Conservation (phyloP, 1,284 basidiomycete species). For the Pyrrhoderma noxium region DNA sequence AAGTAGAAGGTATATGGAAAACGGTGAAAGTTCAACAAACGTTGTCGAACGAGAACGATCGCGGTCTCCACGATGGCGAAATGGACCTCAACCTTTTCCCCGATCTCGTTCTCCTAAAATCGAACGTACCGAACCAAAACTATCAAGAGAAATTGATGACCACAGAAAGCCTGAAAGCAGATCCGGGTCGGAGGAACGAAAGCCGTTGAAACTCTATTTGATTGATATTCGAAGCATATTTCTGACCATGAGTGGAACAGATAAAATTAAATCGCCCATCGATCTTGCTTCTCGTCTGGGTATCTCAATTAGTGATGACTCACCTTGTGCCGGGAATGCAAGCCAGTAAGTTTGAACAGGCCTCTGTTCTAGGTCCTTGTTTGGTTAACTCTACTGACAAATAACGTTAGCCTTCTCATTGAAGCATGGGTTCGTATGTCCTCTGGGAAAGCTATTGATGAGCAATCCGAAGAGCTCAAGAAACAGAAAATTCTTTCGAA, state of each 20-base stretch:
- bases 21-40: too few relatives aligned
- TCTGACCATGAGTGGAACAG: slow-evolving; percentile 22
- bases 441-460: slow-evolving; percentile 15
- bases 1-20: too few relatives aligned
- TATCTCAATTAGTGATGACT: slow-evolving; percentile 18
- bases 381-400: not conserved
- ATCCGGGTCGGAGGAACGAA: not conserved
- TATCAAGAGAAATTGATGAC: not conserved
- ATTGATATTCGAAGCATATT: slow-evolving; percentile 28
- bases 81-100: not conserved
- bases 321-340: slow-evolving; percentile 31
- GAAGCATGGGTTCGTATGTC: slow-evolving; percentile 15
- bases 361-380: not conserved
- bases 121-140: not conserved
- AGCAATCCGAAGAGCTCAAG: slow-evolving; percentile 9
- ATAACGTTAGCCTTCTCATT: slow-evolving; percentile 11
- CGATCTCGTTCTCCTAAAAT: slow-evolving; percentile 6
- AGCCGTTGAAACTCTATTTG: slow-evolving; percentile 21
- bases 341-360: slow-evolving; percentile 25
- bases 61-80: too few relatives aligned
- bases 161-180: slow-evolving; percentile 6
- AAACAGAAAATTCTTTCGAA: not conserved
- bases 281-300: slow-evolving; percentile 17
- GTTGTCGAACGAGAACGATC: too few relatives aligned
- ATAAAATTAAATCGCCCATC: not conserved